phyloP scores from a whole-genome alignment of 1,139 yeast species.

The Lodderomyces metapsilosis region DNA sequence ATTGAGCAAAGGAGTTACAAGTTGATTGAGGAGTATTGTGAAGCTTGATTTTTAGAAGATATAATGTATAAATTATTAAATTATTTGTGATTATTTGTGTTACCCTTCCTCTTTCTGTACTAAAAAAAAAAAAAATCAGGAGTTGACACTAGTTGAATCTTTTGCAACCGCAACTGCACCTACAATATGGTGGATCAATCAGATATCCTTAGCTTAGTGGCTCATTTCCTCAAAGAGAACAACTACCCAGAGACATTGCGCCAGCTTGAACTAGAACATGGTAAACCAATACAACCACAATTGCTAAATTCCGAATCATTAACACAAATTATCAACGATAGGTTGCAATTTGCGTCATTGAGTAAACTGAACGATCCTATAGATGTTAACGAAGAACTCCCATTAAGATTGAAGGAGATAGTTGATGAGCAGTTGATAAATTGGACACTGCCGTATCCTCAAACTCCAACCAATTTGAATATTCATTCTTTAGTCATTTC shows the following conservation, averaged over 20 bases:
- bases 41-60: not conserved
- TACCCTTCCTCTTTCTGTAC: too few relatives aligned
- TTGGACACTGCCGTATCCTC: slow-evolving; percentile 39
- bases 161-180: not conserved
- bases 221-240: slow-evolving; percentile 52
- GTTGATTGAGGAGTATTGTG: slow-evolving; percentile 54
- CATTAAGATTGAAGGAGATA: slow-evolving; percentile 12
- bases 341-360: slow-evolving; percentile 34
- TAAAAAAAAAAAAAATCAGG: not conserved
- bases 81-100: too few relatives aligned
- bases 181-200: not conserved
- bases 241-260: slow-evolving; percentile 46
- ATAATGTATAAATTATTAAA: too few relatives aligned
- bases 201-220: slow-evolving; percentile 34
- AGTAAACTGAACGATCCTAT: slow-evolving; percentile 10
- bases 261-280: slow-evolving; percentile 48
- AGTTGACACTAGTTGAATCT: too few relatives aligned
- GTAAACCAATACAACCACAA: slow-evolving; percentile 27
- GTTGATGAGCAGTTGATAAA: slow-evolving; percentile 25
- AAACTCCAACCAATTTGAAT: slow-evolving; percentile 7
- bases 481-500: slow-evolving; percentile 26
- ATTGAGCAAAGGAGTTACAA: slow-evolving; percentile 80
- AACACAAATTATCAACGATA: slow-evolving; percentile 50
- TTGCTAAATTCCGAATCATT: slow-evolving; percentile 38
- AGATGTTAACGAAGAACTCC: slow-evolving; percentile 11